Evolutionary conservation across 139 green algal species (phyloP).

Genomic region (Volvox reticuliferus): DNA sequence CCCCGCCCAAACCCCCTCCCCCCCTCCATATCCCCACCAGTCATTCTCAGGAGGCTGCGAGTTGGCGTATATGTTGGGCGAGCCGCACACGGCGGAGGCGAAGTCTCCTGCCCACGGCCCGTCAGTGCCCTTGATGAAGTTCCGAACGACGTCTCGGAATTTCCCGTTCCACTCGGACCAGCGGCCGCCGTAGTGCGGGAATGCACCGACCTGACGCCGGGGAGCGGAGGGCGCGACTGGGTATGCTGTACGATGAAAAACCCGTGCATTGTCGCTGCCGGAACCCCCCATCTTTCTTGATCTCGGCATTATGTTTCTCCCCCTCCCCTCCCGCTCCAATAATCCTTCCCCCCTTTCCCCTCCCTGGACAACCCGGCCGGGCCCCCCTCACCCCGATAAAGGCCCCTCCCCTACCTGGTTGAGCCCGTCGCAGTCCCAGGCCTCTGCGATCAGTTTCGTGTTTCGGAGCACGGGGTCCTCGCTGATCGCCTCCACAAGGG

Average conservation of each 20-base stretch:
- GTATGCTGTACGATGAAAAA: not conserved
- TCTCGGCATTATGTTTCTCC: no score
- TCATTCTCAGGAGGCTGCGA: constrained; percentile 54
- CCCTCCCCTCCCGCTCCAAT: no score
- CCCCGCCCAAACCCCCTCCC: not conserved
- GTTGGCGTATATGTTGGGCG: constrained; percentile 85
- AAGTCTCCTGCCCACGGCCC: constrained; percentile 86
- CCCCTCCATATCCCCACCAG: constrained; percentile 58
- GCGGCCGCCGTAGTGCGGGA: constrained; percentile 95
- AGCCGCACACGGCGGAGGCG: constrained; percentile 85
- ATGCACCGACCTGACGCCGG: constrained; percentile 81
- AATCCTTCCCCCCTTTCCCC: no score
- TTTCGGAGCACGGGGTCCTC: constrained; percentile 93
- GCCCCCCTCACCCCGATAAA: no score
- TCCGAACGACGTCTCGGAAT: constrained; percentile 93
- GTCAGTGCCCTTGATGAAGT: constrained; percentile 91
- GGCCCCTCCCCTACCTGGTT: constrained; percentile 87
- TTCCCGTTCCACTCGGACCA: constrained; percentile 99
- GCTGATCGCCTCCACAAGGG: constrained; percentile 91
- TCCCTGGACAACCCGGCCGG: no score
- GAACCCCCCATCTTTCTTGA: no score
- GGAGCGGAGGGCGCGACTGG: no score
- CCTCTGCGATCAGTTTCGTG: constrained; percentile 98
- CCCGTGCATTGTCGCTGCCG: no score
- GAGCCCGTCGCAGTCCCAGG: constrained; percentile 98